Evolutionary conservation across 78 protist genomes (phyloP), one percentile per base, ranked within the genome.

Genomic region (Protostelium mycophagum): DNA sequence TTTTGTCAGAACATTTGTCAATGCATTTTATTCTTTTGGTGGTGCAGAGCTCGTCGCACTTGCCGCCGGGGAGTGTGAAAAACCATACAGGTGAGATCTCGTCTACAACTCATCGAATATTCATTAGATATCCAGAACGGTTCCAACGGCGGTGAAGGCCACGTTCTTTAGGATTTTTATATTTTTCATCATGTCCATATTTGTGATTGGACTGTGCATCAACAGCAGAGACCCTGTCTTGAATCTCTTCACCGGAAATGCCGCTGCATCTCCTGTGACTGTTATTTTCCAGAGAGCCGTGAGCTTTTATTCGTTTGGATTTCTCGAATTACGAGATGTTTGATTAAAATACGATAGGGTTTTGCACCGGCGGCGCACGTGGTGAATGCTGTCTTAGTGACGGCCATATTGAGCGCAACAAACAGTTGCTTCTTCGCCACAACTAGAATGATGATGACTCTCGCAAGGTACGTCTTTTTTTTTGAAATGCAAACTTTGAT

Each of bases 11-110:
- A 85, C 37, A 5, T 85, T 85, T 16, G 73, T 85, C 37, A 36
- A 36, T 16, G 86, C 86, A 5, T 35, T 35, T 16, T 85, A 36
- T 16, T 85, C 86, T 16, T 85, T 85, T 16, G 73, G 37, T 36
- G 86, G 86, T 85, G 37, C 86, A 5, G 86, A 85, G 16, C 37
- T 85, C 73, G 86, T 85, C 37, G 86, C 73, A 5, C 36, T 85
- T 16, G 86, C 86, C 37, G 86, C 86, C n/a, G 86, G 86, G 16
- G 86, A 85, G 16, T 85, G 73, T 16, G 37, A 36, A 16, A 85
- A 85, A 35, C 86, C 86, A 5, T 16, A 85, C 73, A 85, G 37
- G 73, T 51, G 16, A 5, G 5, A 5, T 25, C 73, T 16, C 73
- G 31, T 51, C 73, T 16, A 51, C 73, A 51, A 5, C 73, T 51